These are phyloP conservation scores for Bipolaris oryzae DNA, from an alignment of 2,329 filamentous ascomycete genomes.

Conservation along the genomic window DNA sequence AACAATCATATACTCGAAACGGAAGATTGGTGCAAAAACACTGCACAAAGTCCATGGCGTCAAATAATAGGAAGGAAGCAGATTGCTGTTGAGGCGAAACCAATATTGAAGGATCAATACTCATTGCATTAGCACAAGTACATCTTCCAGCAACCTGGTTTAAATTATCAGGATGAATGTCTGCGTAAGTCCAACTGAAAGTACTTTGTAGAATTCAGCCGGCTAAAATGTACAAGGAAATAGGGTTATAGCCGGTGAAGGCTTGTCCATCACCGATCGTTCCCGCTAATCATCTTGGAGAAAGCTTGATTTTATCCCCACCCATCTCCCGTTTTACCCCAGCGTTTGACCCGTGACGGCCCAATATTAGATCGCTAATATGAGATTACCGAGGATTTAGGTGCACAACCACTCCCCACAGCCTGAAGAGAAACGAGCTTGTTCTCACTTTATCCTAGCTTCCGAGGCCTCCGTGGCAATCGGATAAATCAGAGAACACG, in stretches of 20 bases:
- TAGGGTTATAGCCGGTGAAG: not conserved
- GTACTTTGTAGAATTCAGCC: not conserved
- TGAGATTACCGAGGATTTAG: not conserved
- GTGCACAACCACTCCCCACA: not conserved
- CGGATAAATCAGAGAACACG: not conserved
- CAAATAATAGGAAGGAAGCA: not conserved
- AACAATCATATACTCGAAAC: not conserved
- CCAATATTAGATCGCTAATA: not conserved
- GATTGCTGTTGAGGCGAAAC: not conserved
- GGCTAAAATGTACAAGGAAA: not conserved
- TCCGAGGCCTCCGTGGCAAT: not conserved
- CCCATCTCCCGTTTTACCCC: not conserved
- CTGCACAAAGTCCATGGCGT: not conserved
- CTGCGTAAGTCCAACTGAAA: not conserved
- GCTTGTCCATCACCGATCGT: not conserved
- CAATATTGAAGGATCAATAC: not conserved
- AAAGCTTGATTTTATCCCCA: conserved; percentile 4
- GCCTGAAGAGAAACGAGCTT: not conserved
- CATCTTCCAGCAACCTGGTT: not conserved
- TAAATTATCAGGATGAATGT: not conserved
- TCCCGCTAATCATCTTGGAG: conserved; percentile 3
- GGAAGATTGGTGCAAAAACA: not conserved
- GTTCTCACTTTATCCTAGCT: not conserved
- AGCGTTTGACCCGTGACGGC: not conserved
- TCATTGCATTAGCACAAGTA: not conserved